Evolutionary conservation across 1,284 basidiomycete genomes (phyloP).

Genomic region (Tremellales sp.): DNA sequence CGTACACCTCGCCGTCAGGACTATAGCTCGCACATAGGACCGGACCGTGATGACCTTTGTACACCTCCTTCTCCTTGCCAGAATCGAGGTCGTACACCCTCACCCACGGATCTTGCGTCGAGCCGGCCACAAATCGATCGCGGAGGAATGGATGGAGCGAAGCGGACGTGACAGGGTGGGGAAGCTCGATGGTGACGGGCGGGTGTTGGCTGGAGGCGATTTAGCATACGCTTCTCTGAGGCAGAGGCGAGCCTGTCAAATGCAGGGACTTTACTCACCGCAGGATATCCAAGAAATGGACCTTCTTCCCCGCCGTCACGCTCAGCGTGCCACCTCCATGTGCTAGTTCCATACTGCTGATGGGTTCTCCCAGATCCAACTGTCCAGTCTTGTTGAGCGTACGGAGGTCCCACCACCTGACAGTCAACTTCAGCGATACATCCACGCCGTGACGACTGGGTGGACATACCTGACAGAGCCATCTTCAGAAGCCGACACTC

Average conservation of each 20-base stretch:
- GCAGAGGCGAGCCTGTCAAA: background rate
- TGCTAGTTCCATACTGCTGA: conserved; percentile 91
- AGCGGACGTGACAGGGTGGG: conserved; percentile 82
- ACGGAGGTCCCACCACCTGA: conserved; percentile 93
- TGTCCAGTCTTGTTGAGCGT: conserved; percentile 67
- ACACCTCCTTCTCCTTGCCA: conserved; percentile 83
- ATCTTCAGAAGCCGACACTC: conserved; percentile 88
- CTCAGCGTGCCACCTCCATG: conserved; percentile 78
- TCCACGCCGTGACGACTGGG: background rate
- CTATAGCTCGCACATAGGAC: conserved; percentile 91
- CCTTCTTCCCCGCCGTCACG: conserved; percentile 85
- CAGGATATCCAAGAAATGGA: conserved; percentile 65
- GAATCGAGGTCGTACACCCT: conserved; percentile 79
- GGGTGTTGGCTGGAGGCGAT: conserved; percentile 52
- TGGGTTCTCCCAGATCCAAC: conserved; percentile 70
- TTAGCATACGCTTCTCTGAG: no score
- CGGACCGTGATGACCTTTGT: conserved; percentile 97
- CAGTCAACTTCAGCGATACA: conserved; percentile 5
- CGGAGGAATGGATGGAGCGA: conserved; percentile 84
- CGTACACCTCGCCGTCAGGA: conserved; percentile 98
- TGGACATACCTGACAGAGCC: conserved; percentile 72
- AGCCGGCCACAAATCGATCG: conserved; percentile 92
- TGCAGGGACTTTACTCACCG: conserved; percentile 39
- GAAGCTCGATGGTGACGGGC: conserved; percentile 53
- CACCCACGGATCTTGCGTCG: conserved; percentile 89